phyloP scores from a whole-genome alignment of 2,329 filamentous ascomycete species.

The Talaromyces amestolkiae region DNA sequence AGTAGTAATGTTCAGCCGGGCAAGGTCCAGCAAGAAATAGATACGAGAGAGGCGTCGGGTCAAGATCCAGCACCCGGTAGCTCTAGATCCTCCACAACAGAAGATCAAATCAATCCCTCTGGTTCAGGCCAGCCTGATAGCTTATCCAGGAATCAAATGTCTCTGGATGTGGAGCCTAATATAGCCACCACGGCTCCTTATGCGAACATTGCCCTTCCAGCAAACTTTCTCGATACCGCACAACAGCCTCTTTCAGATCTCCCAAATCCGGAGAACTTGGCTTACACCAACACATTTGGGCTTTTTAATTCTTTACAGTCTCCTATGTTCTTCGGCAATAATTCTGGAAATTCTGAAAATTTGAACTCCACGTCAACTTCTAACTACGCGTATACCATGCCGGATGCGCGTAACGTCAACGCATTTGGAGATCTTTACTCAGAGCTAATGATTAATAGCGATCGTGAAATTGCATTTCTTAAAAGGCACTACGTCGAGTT shows the following conservation, averaged over 20 bases:
- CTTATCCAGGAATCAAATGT: not conserved
- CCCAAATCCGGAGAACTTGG: not conserved
- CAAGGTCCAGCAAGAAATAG: not conserved
- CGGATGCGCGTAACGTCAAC: not conserved
- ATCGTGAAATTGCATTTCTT: constrained; percentile 40
- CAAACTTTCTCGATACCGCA: not conserved
- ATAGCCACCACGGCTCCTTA: not conserved
- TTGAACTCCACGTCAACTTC: not conserved
- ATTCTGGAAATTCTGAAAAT: not conserved
- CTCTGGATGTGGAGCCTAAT: not conserved
- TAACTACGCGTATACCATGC: not conserved
- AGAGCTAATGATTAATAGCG: constrained; percentile 37
- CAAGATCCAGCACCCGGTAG: not conserved
- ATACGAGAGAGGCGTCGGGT: not conserved
- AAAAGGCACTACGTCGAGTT: constrained; percentile 37
- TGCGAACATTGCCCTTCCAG: not conserved
- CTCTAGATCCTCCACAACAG: not conserved
- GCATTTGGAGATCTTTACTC: constrained; percentile 36
- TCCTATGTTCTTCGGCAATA: not conserved
- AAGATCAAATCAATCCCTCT: not conserved
- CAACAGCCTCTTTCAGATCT: not conserved
- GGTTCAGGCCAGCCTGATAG: not conserved
- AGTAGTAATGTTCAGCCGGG: not conserved
- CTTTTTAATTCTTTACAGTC: not conserved
- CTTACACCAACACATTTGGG: not conserved